phyloP scores from a whole-genome alignment of 139 green algal species.

The Nannochloris sp. region DNA sequence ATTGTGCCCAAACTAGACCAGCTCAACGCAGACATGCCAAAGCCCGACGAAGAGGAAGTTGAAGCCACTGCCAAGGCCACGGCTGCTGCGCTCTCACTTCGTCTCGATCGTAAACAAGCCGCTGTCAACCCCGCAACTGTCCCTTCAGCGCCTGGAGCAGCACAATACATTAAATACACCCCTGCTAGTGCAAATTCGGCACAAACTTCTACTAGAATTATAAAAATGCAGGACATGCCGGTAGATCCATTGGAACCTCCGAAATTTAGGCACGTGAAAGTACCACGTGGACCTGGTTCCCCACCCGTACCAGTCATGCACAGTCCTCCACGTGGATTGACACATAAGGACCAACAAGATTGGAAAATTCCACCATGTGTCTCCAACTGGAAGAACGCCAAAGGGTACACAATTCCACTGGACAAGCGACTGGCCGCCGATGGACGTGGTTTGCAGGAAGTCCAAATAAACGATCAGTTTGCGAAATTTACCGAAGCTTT shows the following conservation, averaged over 20 bases:
- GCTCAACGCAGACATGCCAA: slow-evolving; percentile 46
- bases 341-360: slow-evolving; percentile 81
- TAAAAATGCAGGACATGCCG: slow-evolving; percentile 96
- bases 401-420: slow-evolving; percentile 99
- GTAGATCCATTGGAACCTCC: slow-evolving; percentile 94
- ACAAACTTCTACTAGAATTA: slow-evolving; percentile 75
- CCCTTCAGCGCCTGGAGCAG: slow-evolving; percentile 53
- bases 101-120: slow-evolving; percentile 72
- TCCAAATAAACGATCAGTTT: slow-evolving; percentile 94
- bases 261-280: slow-evolving; percentile 81
- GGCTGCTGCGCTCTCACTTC: slow-evolving; percentile 47
- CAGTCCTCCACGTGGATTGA: slow-evolving; percentile 82
- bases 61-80: slow-evolving; percentile 62
- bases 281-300: slow-evolving; percentile 71
- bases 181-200: slow-evolving; percentile 57
- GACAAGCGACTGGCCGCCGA: slow-evolving; percentile 98
- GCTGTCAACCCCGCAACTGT: slow-evolving; percentile 73
- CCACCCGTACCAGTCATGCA: slow-evolving; percentile 97
- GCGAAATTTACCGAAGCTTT: slow-evolving; percentile 85
- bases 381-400: slow-evolving; percentile 97
- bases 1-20: slow-evolving; percentile 84
- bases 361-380: slow-evolving; percentile 99
- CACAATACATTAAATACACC: slow-evolving; percentile 95
- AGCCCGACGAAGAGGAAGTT: slow-evolving; percentile 77
- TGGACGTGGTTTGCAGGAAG: slow-evolving; percentile 89